Percentiles rank a stretch among this genome's conserved stretches.
Conservation (phyloP, 73 alveolate species). For the Urostyla sp. region DNA sequence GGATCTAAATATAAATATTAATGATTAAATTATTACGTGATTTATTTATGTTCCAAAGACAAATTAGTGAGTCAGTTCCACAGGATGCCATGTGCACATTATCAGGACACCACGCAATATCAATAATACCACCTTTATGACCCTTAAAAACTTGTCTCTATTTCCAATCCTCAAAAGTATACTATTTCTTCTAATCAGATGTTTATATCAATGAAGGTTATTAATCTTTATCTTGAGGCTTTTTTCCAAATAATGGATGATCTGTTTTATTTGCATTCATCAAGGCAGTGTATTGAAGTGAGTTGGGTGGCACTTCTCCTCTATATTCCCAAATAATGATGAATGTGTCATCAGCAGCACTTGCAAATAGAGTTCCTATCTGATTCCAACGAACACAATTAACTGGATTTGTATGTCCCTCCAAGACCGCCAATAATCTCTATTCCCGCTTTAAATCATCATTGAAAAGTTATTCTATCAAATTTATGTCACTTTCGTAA, state of each 20-base stretch:
- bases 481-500: background rate
- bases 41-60: constrained; percentile 49
- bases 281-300: background rate
- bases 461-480: constrained; percentile 15
- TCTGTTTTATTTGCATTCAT: constrained; percentile 8
- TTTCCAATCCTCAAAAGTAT: constrained; percentile 38
- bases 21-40: background rate
- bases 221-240: background rate
- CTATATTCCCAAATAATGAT: constrained; percentile 59
- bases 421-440: constrained; percentile 45
- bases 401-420: constrained; percentile 58
- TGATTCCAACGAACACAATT: constrained; percentile 75
- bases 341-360: constrained; percentile 70
- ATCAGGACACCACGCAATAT: constrained; percentile 75
- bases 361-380: constrained; percentile 67
- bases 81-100: constrained; percentile 66
- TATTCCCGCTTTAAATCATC: constrained; percentile 47
- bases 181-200: constrained; percentile 18
- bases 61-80: constrained; percentile 55
- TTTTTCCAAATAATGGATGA: background rate
- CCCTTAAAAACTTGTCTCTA: constrained; percentile 9
- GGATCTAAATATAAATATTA: too few species aligned
- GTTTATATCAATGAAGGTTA: background rate
- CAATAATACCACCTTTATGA: constrained; percentile 34
- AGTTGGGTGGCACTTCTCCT: constrained; percentile 21